These are phyloP conservation scores for Podila minutissima DNA, from an alignment of 192 early-diverging fungal species.

Conservation along the genomic window DNA sequence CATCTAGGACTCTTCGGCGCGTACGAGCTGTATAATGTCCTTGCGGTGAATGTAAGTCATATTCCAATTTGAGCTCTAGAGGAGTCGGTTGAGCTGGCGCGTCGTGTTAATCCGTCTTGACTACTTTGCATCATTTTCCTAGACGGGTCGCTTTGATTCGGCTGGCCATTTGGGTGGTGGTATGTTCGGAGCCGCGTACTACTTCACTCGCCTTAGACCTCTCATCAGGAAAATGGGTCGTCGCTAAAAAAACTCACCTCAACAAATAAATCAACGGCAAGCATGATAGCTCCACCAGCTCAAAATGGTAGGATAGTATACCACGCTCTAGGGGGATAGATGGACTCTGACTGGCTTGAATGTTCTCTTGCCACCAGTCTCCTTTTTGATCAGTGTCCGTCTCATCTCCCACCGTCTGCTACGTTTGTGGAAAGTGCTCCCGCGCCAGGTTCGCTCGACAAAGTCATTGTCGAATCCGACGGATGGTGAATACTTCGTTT, in stretches of 20 bases:
- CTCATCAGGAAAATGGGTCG: conserved; percentile 12
- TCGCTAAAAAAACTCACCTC: not conserved
- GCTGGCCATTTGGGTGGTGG: conserved; percentile 61
- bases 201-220: conserved; percentile 50
- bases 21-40: conserved; percentile 58
- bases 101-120: not conserved
- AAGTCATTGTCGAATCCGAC: no score
- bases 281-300: no score
- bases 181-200: conserved; percentile 55
- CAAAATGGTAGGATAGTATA: no score
- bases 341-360: no score
- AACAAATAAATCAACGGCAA: not conserved
- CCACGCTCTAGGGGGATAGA: no score
- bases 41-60: conserved; percentile 26
- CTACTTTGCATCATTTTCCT: not conserved
- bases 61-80: not conserved
- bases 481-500: no score
- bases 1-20: conserved; percentile 53
- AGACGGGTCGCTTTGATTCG: conserved; percentile 57
- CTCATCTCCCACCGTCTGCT: no score
- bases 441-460: no score
- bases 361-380: no score
- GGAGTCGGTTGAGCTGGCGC: no score
- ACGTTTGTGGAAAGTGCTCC: no score
- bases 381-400: no score